Percentiles rank a stretch among this genome's conserved stretches.
Evolutionary conservation across 495 filamentous ascomycete genomes (phyloP).

Genomic region (Lophiotrema nucula): DNA sequence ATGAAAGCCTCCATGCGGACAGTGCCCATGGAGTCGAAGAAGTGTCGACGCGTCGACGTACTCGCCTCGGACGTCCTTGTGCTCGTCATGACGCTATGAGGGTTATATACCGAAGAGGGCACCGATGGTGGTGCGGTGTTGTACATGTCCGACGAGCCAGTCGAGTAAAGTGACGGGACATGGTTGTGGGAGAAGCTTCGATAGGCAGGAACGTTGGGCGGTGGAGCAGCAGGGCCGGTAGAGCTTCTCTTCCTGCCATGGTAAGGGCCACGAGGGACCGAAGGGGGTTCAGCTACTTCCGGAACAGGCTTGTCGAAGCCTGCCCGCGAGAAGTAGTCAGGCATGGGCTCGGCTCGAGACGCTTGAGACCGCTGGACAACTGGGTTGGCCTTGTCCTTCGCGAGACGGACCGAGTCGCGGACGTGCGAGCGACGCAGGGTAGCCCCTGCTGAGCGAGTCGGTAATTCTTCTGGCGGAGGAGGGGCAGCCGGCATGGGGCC

Average conservation of each 20-base stretch:
- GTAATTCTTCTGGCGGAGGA: conserved; percentile 15
- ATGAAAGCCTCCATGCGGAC: conserved; percentile 98
- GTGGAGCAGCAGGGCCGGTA: conserved; percentile 67
- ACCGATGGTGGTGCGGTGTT: conserved; percentile 32
- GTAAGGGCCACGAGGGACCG: conserved; percentile 67
- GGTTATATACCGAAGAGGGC: conserved; percentile 35
- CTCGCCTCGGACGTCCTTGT: conserved; percentile 36
- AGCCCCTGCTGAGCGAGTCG: conserved; percentile 5
- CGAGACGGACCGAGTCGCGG: conserved; percentile 86
- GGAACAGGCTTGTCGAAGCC: conserved; percentile 24
- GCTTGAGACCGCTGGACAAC: conserved; percentile 32
- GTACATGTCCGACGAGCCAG: conserved; percentile 36
- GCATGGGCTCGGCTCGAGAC: conserved; percentile 37
- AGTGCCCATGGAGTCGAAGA: conserved; percentile 79
- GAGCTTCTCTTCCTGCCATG: conserved; percentile 84
- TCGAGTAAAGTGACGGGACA: conserved; percentile 41
- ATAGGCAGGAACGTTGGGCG: conserved; percentile 59
- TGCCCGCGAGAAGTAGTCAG: conserved; percentile 19
- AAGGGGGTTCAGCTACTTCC: conserved; percentile 68
- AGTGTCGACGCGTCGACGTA: conserved; percentile 50
- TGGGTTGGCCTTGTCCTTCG: conserved; percentile 71
- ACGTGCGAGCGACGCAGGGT: conserved; percentile 63
- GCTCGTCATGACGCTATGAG: conserved; percentile 28
- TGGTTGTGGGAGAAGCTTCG: conserved; percentile 71
- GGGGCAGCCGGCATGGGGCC: conserved; percentile 31